A percentile compares a stretch with the other conserved stretches of the same genome.
phyloP scores from a whole-genome alignment of 495 filamentous ascomycete genomes.

The Bathelium albidoporum region DNA sequence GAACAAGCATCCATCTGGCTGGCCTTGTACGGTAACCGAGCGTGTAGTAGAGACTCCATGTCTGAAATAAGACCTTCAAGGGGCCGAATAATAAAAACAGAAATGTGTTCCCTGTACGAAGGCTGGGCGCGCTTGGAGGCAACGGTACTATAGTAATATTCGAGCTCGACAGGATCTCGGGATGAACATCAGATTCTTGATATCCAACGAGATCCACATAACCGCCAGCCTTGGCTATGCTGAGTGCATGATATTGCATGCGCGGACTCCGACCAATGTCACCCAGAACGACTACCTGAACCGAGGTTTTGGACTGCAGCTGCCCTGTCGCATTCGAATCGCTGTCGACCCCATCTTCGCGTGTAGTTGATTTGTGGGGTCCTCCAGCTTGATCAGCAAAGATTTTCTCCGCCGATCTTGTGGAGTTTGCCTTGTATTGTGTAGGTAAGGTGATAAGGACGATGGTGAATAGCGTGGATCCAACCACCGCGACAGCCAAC shows the following conservation, averaged over 20 bases:
- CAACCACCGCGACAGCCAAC: slow-evolving; percentile 33
- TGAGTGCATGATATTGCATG: slow-evolving; percentile 98
- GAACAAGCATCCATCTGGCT: slow-evolving; percentile 68
- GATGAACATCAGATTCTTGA: slow-evolving; percentile 60
- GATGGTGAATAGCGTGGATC: slow-evolving; percentile 42
- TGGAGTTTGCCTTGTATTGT: slow-evolving; percentile 29
- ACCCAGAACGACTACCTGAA: slow-evolving; percentile 90
- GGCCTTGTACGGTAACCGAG: slow-evolving; percentile 65
- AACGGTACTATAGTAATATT: slow-evolving; percentile 60
- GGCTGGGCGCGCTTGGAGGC: slow-evolving; percentile 45
- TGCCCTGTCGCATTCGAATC: neutral
- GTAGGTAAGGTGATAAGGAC: slow-evolving; percentile 43
- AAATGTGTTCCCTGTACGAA: slow-evolving; percentile 60
- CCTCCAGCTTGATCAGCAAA: slow-evolving; percentile 13
- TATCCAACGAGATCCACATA: slow-evolving; percentile 84
- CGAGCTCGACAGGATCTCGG: slow-evolving; percentile 55
- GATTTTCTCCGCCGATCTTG: slow-evolving; percentile 7
- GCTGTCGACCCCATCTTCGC: slow-evolving; percentile 6
- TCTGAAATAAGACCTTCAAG: slow-evolving; percentile 77
- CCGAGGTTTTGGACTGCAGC: slow-evolving; percentile 35
- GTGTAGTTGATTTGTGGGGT: slow-evolving; percentile 8
- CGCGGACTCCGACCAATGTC: slow-evolving; percentile 93
- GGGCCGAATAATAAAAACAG: slow-evolving; percentile 73
- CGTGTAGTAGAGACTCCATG: slow-evolving; percentile 54
- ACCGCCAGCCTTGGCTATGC: slow-evolving; percentile 74